These are phyloP conservation scores for Phytophthora fragariae DNA, from an alignment of 352 stramenopile genomes.

Conservation along the genomic window DNA sequence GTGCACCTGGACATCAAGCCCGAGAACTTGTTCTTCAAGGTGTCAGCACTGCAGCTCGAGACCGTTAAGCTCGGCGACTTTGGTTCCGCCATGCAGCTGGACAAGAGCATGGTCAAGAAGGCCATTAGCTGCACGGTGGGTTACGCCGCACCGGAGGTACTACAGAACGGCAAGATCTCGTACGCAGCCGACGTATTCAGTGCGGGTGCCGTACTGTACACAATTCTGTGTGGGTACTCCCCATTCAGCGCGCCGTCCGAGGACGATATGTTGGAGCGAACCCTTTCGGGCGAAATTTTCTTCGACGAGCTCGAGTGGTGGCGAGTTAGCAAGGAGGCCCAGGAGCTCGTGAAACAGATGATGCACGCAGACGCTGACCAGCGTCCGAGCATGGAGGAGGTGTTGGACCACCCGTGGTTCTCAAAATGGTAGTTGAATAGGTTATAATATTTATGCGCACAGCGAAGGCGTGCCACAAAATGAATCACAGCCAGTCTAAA, in stretches of 20 bases:
- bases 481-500: constrained; percentile 9
- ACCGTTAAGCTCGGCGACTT: constrained; percentile 81
- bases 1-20: constrained; percentile 86
- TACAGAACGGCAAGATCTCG: constrained; percentile 55
- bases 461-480: constrained; percentile 11
- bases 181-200: constrained; percentile 83
- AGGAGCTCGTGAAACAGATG: constrained; percentile 71
- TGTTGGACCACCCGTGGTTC: constrained; percentile 70
- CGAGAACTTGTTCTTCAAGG: constrained; percentile 82
- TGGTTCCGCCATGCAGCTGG: constrained; percentile 57
- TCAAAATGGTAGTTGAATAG: constrained; percentile 42
- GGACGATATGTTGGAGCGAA: constrained; percentile 67
- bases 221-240: constrained; percentile 66
- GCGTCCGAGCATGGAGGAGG: constrained; percentile 72
- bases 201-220: constrained; percentile 76
- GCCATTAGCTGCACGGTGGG: constrained; percentile 76
- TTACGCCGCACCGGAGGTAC: constrained; percentile 77
- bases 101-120: constrained; percentile 48
- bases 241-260: constrained; percentile 72
- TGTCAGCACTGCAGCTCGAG: constrained; percentile 50
- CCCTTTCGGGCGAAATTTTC: constrained; percentile 51
- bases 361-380: constrained; percentile 49
- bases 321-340: constrained; percentile 53
- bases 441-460: constrained; percentile 36
- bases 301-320: constrained; percentile 71